These are phyloP conservation scores for Ustilago curta DNA, from an alignment of 1,284 basidiomycete genomes.

Conservation along the genomic window DNA sequence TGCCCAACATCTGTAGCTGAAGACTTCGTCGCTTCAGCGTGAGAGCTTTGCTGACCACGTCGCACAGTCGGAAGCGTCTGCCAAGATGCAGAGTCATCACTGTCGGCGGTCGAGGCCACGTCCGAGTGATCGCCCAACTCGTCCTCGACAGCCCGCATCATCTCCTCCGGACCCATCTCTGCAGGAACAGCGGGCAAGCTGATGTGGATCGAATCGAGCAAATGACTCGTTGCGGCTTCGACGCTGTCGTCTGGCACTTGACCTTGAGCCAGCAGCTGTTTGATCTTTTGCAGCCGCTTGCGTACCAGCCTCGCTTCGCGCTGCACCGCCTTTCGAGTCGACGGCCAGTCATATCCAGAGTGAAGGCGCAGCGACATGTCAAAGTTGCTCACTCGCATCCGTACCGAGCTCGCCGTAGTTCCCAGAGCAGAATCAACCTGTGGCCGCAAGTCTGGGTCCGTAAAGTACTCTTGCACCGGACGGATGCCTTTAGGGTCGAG, in stretches of 20 bases:
- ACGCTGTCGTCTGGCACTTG: constrained; percentile 85
- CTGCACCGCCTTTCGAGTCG: constrained; percentile 86
- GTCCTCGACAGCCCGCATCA: constrained; percentile 84
- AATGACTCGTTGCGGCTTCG: constrained; percentile 80
- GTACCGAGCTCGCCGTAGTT: constrained; percentile 39
- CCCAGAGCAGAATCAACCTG: constrained; percentile 31
- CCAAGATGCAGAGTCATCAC: constrained; percentile 52
- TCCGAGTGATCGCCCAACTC: constrained; percentile 77
- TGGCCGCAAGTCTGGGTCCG: constrained; percentile 41
- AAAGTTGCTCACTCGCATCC: constrained; percentile 44
- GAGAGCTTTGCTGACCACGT: constrained; percentile 3
- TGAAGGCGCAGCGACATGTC: constrained; percentile 53
- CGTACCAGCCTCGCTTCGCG: constrained; percentile 89
- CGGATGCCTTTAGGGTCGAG: constrained; percentile 75
- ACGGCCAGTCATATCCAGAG: constrained; percentile 85
- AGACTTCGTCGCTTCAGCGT: not conserved
- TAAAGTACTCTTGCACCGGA: constrained; percentile 61
- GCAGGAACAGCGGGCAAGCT: constrained; percentile 40
- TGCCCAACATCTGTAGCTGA: not conserved
- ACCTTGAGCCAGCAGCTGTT: constrained; percentile 91
- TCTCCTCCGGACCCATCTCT: constrained; percentile 72
- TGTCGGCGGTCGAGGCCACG: constrained; percentile 33
- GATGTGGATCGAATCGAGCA: constrained; percentile 90
- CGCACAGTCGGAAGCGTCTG: constrained; percentile 43
- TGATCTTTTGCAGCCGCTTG: constrained; percentile 85